These are phyloP conservation scores for Endoconidiophora polonica DNA, from an alignment of 2,329 filamentous ascomycete species.

Conservation along the genomic window DNA sequence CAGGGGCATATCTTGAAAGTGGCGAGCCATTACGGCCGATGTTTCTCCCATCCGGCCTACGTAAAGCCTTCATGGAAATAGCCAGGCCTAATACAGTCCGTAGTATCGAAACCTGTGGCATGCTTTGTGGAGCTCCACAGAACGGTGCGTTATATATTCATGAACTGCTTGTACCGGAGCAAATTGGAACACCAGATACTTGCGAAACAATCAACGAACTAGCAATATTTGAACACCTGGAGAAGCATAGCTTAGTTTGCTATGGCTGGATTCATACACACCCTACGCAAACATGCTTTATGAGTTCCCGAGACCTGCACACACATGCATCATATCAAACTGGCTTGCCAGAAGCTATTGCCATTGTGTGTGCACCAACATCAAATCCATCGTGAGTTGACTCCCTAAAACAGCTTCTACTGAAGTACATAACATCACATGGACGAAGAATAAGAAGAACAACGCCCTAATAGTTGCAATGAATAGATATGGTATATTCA, in stretches of 20 bases:
- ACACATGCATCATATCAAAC: slow-evolving; percentile 90
- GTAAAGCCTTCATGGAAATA: slow-evolving; percentile 54
- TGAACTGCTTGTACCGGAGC: slow-evolving; percentile 76
- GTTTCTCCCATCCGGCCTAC: slow-evolving; percentile 65
- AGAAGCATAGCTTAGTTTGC: slow-evolving; percentile 65
- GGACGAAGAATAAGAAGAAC: no score
- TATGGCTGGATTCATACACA: slow-evolving; percentile 98
- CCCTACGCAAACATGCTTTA: slow-evolving; percentile 90
- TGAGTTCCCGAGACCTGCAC: slow-evolving; percentile 86
- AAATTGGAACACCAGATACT: slow-evolving; percentile 77
- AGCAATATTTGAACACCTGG: slow-evolving; percentile 76
- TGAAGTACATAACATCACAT: background rate
- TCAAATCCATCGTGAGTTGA: slow-evolving; percentile 53
- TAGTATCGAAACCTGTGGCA: slow-evolving; percentile 88
- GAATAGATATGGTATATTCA: slow-evolving; percentile 74
- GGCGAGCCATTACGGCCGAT: slow-evolving; percentile 73
- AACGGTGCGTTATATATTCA: slow-evolving; percentile 90
- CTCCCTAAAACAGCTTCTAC: background rate
- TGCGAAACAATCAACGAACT: slow-evolving; percentile 86
- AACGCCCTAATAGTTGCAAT: slow-evolving; percentile 5
- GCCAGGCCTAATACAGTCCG: slow-evolving; percentile 60
- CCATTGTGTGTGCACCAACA: slow-evolving; percentile 85
- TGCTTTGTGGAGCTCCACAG: slow-evolving; percentile 77
- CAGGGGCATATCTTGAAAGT: slow-evolving; percentile 77
- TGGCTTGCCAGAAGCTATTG: slow-evolving; percentile 91